phyloP scores from a whole-genome alignment of 257 asterid genomes.

The Cynanchum wilfordii region DNA sequence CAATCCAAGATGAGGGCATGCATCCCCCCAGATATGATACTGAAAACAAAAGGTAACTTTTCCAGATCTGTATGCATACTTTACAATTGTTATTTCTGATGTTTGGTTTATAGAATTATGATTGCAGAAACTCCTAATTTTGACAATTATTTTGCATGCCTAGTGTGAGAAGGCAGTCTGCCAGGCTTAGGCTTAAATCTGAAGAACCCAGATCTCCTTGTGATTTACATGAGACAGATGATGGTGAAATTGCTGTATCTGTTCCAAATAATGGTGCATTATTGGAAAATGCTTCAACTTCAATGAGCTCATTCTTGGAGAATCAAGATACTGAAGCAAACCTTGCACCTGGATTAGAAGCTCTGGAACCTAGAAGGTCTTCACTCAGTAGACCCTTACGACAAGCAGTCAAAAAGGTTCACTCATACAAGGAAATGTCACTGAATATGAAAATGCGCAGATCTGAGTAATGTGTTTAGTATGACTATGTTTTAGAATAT shows the following conservation, averaged over 20 bases:
- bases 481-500: background rate
- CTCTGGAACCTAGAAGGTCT: conserved; percentile 33
- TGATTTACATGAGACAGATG: conserved; percentile 18
- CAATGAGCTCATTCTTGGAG: conserved; percentile 12
- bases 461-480: conserved; percentile 21
- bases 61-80: background rate
- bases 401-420: conserved; percentile 57
- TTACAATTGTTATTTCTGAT: background rate
- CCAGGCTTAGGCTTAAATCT: conserved; percentile 46
- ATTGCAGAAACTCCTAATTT: background rate
- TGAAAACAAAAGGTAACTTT: conserved; percentile 19
- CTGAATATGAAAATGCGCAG: conserved; percentile 66
- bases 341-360: conserved; percentile 17
- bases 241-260: conserved; percentile 10
- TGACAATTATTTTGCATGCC: conserved; percentile 28
- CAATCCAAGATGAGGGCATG: conserved; percentile 19
- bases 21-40: conserved; percentile 18
- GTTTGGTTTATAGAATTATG: background rate
- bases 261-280: conserved; percentile 19
- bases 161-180: conserved; percentile 52
- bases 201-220: conserved; percentile 25
- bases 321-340: conserved; percentile 16
- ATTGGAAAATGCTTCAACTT: conserved; percentile 27
- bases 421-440: conserved; percentile 65
- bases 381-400: conserved; percentile 61